Evolutionary conservation across 257 asterid species (phyloP).

Genomic region (Nicotiana undulata): DNA sequence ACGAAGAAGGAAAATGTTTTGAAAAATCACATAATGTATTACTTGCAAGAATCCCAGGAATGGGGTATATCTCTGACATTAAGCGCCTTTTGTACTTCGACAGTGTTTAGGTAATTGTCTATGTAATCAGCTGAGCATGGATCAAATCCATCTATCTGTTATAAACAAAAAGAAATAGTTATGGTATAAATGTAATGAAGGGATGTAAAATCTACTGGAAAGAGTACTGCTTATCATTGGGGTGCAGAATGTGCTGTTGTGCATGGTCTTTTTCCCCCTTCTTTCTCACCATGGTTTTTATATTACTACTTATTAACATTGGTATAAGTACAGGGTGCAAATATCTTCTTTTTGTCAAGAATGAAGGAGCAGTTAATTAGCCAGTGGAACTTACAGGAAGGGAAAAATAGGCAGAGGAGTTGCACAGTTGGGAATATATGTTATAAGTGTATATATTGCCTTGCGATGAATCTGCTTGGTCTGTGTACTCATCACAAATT

Average conservation of each 20-base stretch:
- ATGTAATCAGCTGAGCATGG: constrained; percentile 42
- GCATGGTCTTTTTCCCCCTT: neutral
- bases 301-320: neutral
- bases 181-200: neutral
- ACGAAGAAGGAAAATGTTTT: neutral
- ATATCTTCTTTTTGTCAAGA: constrained; percentile 1
- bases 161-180: neutral
- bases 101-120: constrained; percentile 29
- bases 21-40: neutral
- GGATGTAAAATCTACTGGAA: neutral
- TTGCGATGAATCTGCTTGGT: constrained; percentile 8
- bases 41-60: constrained; percentile 49
- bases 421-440: constrained; percentile 50
- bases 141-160: constrained; percentile 39
- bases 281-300: neutral
- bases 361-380: neutral
- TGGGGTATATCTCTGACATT: constrained; percentile 37
- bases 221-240: neutral
- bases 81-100: constrained; percentile 41
- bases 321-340: neutral
- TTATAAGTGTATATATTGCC: constrained; percentile 25
- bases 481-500: constrained; percentile 10
- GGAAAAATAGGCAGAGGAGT: neutral
- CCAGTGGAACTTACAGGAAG: constrained; percentile 9
- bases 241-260: neutral